phyloP scores from a whole-genome alignment of 140 eudicot genomes.

The Cichorium intybus region DNA sequence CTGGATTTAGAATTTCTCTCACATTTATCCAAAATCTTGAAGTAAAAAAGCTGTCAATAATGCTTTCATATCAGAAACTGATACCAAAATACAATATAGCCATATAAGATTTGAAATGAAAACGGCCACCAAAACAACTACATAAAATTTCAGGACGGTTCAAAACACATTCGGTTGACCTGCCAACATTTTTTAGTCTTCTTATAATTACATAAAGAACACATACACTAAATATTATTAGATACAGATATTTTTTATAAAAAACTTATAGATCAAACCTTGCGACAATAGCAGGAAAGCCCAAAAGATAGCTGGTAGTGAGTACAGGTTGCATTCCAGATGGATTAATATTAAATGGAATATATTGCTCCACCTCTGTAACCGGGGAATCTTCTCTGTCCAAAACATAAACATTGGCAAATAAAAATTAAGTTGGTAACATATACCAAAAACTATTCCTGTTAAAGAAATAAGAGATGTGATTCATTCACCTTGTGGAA shows the following conservation, averaged over 20 bases:
- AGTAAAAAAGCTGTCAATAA: conserved; percentile 63
- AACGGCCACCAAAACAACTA: background rate
- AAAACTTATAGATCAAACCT: conserved; percentile 43
- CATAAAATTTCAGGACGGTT: background rate
- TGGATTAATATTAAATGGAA: conserved; percentile 97
- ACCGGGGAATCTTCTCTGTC: conserved; percentile 81
- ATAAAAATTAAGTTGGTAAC: conserved; percentile 2
- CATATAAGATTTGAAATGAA: background rate
- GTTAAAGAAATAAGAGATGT: too few relatives aligned
- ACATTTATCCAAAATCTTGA: conserved; percentile 73
- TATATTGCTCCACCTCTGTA: conserved; percentile 94
- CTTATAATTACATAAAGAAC: background rate
- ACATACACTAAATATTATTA: background rate
- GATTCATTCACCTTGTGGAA: conserved; percentile 87
- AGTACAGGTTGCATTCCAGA: conserved; percentile 98
- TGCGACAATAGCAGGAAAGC: conserved; percentile 81
- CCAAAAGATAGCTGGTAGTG: conserved; percentile 84
- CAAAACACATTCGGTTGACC: background rate
- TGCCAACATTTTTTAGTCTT: background rate
- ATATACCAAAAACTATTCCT: too few relatives aligned
- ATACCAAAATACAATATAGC: too few relatives aligned
- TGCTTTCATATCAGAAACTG: conserved; percentile 18
- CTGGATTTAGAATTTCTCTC: conserved; percentile 75
- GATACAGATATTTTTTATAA: background rate
- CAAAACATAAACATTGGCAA: conserved; percentile 14